phyloP scores from a whole-genome alignment of 495 filamentous ascomycete species.

The Aspergillus mulundensis region DNA sequence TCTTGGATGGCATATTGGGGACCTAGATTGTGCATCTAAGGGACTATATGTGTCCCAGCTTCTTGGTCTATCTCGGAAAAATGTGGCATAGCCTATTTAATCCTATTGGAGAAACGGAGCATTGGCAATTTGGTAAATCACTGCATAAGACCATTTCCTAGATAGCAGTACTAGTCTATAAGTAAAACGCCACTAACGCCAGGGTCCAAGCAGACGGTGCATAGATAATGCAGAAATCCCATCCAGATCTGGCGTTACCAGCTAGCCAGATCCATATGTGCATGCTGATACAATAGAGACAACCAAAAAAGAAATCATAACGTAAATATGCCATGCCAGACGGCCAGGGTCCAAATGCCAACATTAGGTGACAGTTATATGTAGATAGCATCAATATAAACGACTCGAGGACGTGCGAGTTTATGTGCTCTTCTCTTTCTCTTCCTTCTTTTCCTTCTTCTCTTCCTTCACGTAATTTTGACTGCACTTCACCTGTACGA shows the following conservation, averaged over 20 bases:
- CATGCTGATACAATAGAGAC: not conserved
- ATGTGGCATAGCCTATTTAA: too few relatives aligned
- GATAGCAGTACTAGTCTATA: too few relatives aligned
- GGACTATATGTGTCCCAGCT: not conserved
- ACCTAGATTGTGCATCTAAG: not conserved
- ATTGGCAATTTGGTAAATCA: too few relatives aligned
- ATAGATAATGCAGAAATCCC: too few relatives aligned
- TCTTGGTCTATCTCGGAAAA: not conserved
- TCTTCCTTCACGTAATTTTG: not conserved
- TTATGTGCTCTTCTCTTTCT: not conserved
- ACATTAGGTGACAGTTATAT: not conserved
- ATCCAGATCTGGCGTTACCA: too few relatives aligned
- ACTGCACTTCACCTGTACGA: constrained; percentile 8
- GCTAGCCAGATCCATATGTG: not conserved
- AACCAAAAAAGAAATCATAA: not conserved
- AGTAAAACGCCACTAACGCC: too few relatives aligned
- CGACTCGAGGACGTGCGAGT: not conserved
- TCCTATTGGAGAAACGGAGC: too few relatives aligned
- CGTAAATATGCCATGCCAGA: not conserved
- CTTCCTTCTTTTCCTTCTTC: not conserved
- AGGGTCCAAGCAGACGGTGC: too few relatives aligned
- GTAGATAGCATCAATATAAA: not conserved
- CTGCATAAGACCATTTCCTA: too few relatives aligned
- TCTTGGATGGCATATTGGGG: not conserved
- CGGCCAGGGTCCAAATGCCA: not conserved